A percentile compares a stretch with the other conserved stretches of the same genome.
These are phyloP conservation scores for Cercospora beticola DNA, from an alignment of 2,329 filamentous ascomycete species.

Conservation along the genomic window DNA sequence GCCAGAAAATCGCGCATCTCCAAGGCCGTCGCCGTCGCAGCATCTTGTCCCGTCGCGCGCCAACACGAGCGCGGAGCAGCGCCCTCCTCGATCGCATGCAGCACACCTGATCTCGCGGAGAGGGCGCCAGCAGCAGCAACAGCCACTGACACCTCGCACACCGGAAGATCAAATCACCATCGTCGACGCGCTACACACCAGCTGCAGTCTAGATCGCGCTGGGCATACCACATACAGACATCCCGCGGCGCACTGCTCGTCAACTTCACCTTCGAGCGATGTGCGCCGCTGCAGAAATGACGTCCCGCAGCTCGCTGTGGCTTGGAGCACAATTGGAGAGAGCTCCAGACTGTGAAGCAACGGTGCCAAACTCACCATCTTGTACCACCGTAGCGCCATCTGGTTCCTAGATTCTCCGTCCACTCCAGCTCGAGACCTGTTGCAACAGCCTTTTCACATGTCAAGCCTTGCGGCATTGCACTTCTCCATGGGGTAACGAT, in stretches of 20 bases:
- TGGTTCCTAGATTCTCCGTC: conserved; percentile 13
- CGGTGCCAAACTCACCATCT: conserved; percentile 5
- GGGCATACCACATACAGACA: not conserved
- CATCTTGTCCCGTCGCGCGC: not conserved
- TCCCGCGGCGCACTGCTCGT: not conserved
- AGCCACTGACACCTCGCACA: not conserved
- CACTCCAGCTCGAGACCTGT: conserved; percentile 2
- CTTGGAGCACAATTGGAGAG: conserved; percentile 5
- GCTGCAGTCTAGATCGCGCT: not conserved
- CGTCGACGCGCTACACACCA: not conserved
- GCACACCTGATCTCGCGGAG: not conserved
- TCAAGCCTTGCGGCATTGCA: not conserved
- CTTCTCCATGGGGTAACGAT: not conserved
- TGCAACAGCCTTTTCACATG: not conserved
- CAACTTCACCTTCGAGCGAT: not conserved
- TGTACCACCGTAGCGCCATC: not conserved
- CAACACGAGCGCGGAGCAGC: not conserved
- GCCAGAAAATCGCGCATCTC: not conserved
- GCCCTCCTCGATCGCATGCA: not conserved
- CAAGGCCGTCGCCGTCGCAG: not conserved
- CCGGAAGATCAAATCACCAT: not conserved
- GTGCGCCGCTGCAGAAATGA: not conserved
- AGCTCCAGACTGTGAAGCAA: not conserved
- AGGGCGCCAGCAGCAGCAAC: not conserved
- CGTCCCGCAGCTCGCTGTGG: not conserved